These are phyloP conservation scores for Metschnikowia chrysomelidarum DNA, from an alignment of 805 yeast species.

Conservation along the genomic window DNA sequence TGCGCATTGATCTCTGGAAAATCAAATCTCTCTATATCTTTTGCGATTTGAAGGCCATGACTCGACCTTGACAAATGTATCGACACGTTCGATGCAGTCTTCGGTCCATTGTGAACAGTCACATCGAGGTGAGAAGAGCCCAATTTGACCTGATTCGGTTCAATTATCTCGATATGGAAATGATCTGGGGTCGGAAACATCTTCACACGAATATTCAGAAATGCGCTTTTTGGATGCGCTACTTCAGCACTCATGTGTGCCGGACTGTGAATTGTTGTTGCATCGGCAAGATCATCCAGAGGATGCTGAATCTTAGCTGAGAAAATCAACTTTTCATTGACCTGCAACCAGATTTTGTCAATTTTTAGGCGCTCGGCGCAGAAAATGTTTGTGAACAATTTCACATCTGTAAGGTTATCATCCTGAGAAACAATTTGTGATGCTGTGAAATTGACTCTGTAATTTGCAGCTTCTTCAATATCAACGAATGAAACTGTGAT, in stretches of 20 bases:
- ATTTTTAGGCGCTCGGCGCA: conserved; percentile 4
- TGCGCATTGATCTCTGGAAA: conserved; percentile 3
- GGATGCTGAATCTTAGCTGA: not conserved
- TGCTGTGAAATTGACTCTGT: conserved; percentile 11
- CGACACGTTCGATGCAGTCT: conserved; percentile 22
- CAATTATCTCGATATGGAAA: conserved; percentile 28
- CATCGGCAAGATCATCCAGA: conserved; percentile 1
- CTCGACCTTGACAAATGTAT: conserved; percentile 11
- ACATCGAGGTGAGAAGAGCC: conserved; percentile 28
- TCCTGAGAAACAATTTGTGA: conserved; percentile 7
- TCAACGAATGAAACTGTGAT: conserved; percentile 23
- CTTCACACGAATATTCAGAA: conserved; percentile 1
- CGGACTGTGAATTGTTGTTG: conserved; percentile 12
- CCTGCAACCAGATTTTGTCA: conserved; percentile 7
- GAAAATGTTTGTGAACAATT: conserved; percentile 8
- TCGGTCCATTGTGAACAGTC: conserved; percentile 28
- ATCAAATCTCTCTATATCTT: not conserved
- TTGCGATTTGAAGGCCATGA: conserved; percentile 18
- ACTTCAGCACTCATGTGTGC: not conserved
- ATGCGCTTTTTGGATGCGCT: not conserved
- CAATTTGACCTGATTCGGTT: conserved; percentile 27
- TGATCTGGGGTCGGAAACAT: conserved; percentile 7
- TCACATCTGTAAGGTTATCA: conserved; percentile 9
- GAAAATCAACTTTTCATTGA: conserved; percentile 11
- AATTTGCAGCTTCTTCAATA: conserved; percentile 14